Base-by-base conservation (phyloP, 2,329 filamentous ascomycete species). In the Phyllosticta paracitricarpa region DNA sequence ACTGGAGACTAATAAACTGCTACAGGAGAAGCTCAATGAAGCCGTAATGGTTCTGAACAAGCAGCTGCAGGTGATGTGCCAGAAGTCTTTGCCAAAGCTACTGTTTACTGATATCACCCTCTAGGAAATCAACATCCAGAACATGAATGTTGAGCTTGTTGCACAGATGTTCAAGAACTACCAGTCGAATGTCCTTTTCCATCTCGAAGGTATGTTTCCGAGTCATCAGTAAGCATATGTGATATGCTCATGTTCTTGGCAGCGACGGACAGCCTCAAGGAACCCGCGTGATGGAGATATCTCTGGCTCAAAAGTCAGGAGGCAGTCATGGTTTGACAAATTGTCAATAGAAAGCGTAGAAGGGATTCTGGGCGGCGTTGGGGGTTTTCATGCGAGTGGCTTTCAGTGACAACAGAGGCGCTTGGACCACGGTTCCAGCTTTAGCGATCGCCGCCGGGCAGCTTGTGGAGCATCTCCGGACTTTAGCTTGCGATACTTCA, bases 141-240 rank as follows among this genome's bases (percentile, higher is more conserved):
- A 97, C 74, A 97, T 97, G 91, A 96, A 99, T 71, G 91, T 97
- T 40, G 94, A 97, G 77, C 82, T 97, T 2, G 94, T 97, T 4
- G 92, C 93, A 0, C 93, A 97, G 72, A 99, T 99, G 94, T 99
- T 97, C 81, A 97, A 97, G 79, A 99, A 97, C 77, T 99, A 99
- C 73, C 92, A 97, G 74, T 96, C 91, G 10, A 99, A 97, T 69
- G 93, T 97, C 14, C 79, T 97, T 5, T 97, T 99, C 73, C 94
- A 99, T 69, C 82, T 99, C 5, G 94, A 97, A 85, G 94, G 94
- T 95, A 79, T 66, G 73, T 57, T 48, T 6, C 4, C 52, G 14
- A 6, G 1, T n/a, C 24, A 30, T 26, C 30, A 40, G 54, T 6
- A 30, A 30, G 14, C 26, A 22, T 48, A 5, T 17, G n/a, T 48